Evolutionary conservation across 1,284 basidiomycete genomes (phyloP), one percentile per base, ranked within the genome.

Genomic region (Schizophyllum amplum): DNA sequence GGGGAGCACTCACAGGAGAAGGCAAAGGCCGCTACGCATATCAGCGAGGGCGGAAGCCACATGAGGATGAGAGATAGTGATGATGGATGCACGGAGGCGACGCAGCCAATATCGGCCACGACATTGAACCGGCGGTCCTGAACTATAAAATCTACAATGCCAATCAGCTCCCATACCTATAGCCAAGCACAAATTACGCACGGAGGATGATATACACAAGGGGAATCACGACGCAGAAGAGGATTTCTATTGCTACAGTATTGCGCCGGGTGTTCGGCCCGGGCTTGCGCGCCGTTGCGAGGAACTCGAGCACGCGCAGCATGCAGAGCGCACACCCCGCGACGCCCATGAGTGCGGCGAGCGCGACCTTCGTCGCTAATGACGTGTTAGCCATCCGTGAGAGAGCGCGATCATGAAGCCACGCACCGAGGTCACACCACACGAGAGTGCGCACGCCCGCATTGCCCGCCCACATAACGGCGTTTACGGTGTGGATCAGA

Each of bases 371-470:
- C 0, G 71, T 70, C 4, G 65, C 71, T 72, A 54, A 75, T 55
- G 50, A 47, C 5, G 58, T 5, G 27, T 21, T 17, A 42, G 20
- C n/a, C n/a, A n/a, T 52, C 1, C 15, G 11, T 26, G 42, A n/a
- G n/a, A 53, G 48, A 51, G 49, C 27, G 9, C 23, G 55, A 47
- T 23, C 15, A 24, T 27, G 20, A 24, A 9, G 21, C 33, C 22
- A 64, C 76, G 51, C 59, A 80, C 78, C 59, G 50, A 82, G 80
- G 64, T 84, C 85, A 60, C 84, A 86, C 79, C 80, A 87, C 0
- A 82, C 68, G 0, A 74, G 75, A 0, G 72, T 70, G 5, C 54
- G 61, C 54, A 75, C 67, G 4, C 64, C 55, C 11, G 67, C 66
- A 58, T 75, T 77, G 50, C 72, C 69, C 23, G 70, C 71, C 83